A percentile compares a stretch with the other conserved stretches of the same genome.
Evolutionary conservation across 2,329 filamentous ascomycete species (phyloP).

Genomic region (Hypoxylon sp.): DNA sequence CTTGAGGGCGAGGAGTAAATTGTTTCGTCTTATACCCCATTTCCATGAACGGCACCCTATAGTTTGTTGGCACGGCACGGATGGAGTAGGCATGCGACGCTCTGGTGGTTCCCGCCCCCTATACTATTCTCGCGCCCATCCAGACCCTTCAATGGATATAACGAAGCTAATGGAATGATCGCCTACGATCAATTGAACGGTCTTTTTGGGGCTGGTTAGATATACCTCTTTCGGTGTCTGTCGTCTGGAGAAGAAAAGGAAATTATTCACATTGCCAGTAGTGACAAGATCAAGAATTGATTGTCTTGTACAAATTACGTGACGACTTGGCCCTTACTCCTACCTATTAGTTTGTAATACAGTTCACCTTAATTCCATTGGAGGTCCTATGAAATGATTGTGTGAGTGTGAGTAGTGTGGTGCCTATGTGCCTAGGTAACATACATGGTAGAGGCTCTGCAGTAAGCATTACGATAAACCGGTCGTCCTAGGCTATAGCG

Average conservation of each 20-base stretch:
- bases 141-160: conserved; percentile 49
- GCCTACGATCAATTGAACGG: conserved; percentile 46
- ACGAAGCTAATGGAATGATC: conserved; percentile 50
- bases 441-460: too few relatives aligned
- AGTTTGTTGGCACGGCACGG: conserved; percentile 35
- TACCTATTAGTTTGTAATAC: conserved; percentile 23
- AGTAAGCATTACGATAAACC: background rate
- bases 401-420: background rate
- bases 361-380: conserved; percentile 12
- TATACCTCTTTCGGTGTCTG: conserved; percentile 54
- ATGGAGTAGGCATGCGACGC: conserved; percentile 39
- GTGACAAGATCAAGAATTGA: conserved; percentile 54
- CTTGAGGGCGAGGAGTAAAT: conserved; percentile 75
- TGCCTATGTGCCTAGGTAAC: background rate
- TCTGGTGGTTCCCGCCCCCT: conserved; percentile 44
- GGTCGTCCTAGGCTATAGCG: too few relatives aligned
- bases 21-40: conserved; percentile 42
- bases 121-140: conserved; percentile 48
- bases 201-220: conserved; percentile 51
- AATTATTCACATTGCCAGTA: conserved; percentile 53
- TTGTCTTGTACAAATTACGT: conserved; percentile 52
- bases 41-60: conserved; percentile 38
- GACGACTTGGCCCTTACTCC: background rate
- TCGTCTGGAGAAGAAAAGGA: conserved; percentile 49
- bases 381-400: background rate